A percentile compares a stretch with the other conserved stretches of the same genome.
Conservation (phyloP, 139 green algal genomes). For the Ettlia oleoabundans region DNA sequence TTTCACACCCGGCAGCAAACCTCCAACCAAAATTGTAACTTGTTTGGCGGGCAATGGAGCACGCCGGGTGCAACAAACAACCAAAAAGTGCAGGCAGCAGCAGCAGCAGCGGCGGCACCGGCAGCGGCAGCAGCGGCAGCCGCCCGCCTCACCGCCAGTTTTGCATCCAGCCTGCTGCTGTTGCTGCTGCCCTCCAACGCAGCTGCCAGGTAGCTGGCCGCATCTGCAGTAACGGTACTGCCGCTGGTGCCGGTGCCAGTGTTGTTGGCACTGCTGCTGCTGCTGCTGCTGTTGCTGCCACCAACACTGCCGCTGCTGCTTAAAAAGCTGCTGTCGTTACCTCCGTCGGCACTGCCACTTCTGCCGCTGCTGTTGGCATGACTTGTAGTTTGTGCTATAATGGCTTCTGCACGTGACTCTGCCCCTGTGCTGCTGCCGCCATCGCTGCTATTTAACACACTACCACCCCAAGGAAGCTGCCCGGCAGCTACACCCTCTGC, state of each 20-base stretch:
- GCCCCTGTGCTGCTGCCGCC: too few species aligned
- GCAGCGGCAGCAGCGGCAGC: neutral
- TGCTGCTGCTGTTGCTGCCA: neutral
- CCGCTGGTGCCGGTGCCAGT: neutral
- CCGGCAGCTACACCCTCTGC: neutral
- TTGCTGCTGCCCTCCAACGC: conserved; percentile 33
- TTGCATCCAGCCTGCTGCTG: conserved; percentile 37
- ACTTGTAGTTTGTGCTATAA: too few species aligned
- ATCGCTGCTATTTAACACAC: too few species aligned
- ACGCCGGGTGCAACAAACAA: neutral
- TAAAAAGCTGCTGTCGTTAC: neutral
- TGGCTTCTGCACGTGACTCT: too few species aligned
- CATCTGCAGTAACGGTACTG: neutral
- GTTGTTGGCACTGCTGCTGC: neutral
- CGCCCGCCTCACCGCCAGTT: conserved; percentile 15
- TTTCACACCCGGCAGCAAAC: too few species aligned
- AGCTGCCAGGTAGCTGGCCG: conserved; percentile 18
- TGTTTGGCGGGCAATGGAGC: too few species aligned
- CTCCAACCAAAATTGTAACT: too few species aligned
- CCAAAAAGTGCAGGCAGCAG: neutral
- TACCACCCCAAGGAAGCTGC: neutral
- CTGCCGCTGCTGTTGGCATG: too few species aligned
- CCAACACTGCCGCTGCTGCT: neutral
- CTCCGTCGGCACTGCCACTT: neutral
- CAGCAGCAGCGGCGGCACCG: neutral